phyloP scores from a whole-genome alignment of 805 yeast genomes.

The Vanderwaltozyma polyspora region DNA sequence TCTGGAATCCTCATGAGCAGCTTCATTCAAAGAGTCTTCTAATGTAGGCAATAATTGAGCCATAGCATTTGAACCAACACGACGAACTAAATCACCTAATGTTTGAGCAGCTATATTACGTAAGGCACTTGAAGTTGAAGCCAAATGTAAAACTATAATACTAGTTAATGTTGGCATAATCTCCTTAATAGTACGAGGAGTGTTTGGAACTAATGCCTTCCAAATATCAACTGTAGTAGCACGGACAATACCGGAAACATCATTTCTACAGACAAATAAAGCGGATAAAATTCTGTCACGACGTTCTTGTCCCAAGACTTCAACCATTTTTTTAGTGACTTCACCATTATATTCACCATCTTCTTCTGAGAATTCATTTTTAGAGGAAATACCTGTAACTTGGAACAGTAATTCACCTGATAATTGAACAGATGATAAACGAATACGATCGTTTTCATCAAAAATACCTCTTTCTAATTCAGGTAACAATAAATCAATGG shows the following conservation, averaged over 20 bases:
- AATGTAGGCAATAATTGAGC: slow-evolving; percentile 77
- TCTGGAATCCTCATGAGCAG: slow-evolving; percentile 68
- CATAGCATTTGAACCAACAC: slow-evolving; percentile 84
- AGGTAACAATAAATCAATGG: slow-evolving; percentile 86
- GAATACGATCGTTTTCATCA: slow-evolving; percentile 71
- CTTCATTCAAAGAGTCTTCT: slow-evolving; percentile 47
- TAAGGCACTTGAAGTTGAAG: slow-evolving; percentile 67
- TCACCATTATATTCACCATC: slow-evolving; percentile 36
- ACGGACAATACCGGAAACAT: slow-evolving; percentile 76
- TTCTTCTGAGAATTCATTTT: slow-evolving; percentile 47
- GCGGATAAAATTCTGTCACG: slow-evolving; percentile 78
- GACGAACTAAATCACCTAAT: slow-evolving; percentile 84
- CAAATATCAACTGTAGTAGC: slow-evolving; percentile 86
- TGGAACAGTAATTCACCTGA: slow-evolving; percentile 92
- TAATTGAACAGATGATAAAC: slow-evolving; percentile 87
- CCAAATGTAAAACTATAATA: slow-evolving; percentile 70
- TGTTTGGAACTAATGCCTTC: slow-evolving; percentile 92
- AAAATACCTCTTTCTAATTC: slow-evolving; percentile 86
- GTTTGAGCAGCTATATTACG: slow-evolving; percentile 87
- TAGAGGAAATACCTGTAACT: slow-evolving; percentile 80
- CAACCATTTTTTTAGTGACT: slow-evolving; percentile 54
- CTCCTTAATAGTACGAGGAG: slow-evolving; percentile 89
- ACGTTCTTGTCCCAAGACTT: slow-evolving; percentile 75
- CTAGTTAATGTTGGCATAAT: slow-evolving; percentile 74
- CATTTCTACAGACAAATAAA: slow-evolving; percentile 90